Evolutionary conservation across 1,284 basidiomycete species (phyloP).

Genomic region (Takashimella tepidaria): DNA sequence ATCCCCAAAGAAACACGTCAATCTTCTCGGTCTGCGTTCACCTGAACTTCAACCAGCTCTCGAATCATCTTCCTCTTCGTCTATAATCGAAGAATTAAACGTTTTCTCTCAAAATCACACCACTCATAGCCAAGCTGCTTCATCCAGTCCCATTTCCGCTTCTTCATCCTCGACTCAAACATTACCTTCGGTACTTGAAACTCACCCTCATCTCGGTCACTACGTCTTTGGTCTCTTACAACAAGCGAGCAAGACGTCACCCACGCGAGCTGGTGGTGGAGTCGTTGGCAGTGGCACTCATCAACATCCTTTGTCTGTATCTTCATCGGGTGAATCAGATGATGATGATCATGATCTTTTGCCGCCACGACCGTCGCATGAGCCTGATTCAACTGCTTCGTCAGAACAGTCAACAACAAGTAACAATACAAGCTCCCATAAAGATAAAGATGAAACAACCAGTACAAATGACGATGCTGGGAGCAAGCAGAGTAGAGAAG

Average conservation of each 20-base stretch:
- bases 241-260: constrained; percentile 15
- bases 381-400: not conserved
- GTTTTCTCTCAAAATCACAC: not conserved
- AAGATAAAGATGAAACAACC: too few species aligned
- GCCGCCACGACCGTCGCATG: too few species aligned
- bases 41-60: not conserved
- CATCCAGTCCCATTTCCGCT: not conserved
- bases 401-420: not conserved
- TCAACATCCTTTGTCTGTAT: constrained; percentile 44
- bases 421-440: not conserved
- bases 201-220: constrained; percentile 38
- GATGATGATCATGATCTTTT: constrained; percentile 28
- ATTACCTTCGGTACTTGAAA: constrained; percentile 21
- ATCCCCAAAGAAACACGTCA: not conserved
- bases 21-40: not conserved
- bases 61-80: not conserved
- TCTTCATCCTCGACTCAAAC: not conserved
- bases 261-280: constrained; percentile 10
- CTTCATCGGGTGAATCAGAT: constrained; percentile 41
- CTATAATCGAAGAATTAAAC: not conserved
- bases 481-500: constrained; percentile 14
- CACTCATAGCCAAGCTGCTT: not conserved
- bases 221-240: constrained; percentile 40
- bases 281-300: constrained; percentile 3
- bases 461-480: too few species aligned